Percentiles rank a stretch among this genome's conserved stretches.
Conservation (phyloP, 2,329 filamentous ascomycete species). For the Beauveria scarabaeidicola region DNA sequence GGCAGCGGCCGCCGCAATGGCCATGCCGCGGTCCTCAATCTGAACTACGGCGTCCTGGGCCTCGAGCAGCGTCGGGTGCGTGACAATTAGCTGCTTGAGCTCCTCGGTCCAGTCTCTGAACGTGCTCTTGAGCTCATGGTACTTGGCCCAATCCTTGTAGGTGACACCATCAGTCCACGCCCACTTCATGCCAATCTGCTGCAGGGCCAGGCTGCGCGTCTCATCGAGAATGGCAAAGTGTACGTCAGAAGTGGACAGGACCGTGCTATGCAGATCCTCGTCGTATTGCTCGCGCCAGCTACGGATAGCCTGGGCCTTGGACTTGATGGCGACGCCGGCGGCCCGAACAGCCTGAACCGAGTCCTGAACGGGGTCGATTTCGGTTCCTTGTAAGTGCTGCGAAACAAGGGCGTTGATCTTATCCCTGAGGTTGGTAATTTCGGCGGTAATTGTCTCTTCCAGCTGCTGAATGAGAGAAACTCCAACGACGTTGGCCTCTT, state of each 20-base stretch:
- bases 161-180: conserved; percentile 92
- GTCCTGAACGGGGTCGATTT: conserved; percentile 33
- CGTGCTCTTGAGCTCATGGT: conserved; percentile 75
- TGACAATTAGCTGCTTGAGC: conserved; percentile 65
- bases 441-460: conserved; percentile 54
- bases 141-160: conserved; percentile 95
- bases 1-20: conserved; percentile 66
- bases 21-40: conserved; percentile 73
- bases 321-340: conserved; percentile 65
- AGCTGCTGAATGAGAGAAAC: conserved; percentile 60
- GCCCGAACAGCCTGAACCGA: conserved; percentile 47
- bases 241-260: conserved; percentile 65
- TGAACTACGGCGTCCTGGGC: conserved; percentile 60
- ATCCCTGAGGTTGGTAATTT: conserved; percentile 57
- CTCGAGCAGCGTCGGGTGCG: conserved; percentile 60
- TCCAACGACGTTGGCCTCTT: conserved; percentile 58
- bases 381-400: conserved; percentile 42
- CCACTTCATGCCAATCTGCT: conserved; percentile 91
- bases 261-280: conserved; percentile 56
- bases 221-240: conserved; percentile 76
- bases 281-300: conserved; percentile 69
- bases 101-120: conserved; percentile 80
- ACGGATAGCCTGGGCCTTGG: conserved; percentile 66
- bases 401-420: conserved; percentile 58
- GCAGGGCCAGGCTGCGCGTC: conserved; percentile 74